Conservation (phyloP, 441 rosid species). For the Omphalea diandra region DNA sequence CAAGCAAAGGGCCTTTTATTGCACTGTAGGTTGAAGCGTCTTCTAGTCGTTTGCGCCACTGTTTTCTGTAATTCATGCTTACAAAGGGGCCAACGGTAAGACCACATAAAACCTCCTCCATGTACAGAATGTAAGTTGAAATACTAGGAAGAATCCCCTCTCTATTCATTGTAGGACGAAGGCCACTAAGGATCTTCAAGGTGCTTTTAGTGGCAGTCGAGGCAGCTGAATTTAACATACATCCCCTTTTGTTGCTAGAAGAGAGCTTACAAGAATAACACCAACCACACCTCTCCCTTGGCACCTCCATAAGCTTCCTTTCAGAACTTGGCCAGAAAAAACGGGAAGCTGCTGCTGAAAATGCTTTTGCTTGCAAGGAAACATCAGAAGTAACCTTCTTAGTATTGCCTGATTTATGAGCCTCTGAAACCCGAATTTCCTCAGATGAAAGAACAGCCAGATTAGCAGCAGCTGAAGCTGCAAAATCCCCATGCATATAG, state of each 20-base stretch:
- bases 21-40: conserved; percentile 57
- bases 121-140: conserved; percentile 59
- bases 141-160: conserved; percentile 66
- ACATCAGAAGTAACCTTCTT: conserved; percentile 58
- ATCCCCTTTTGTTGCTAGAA: conserved; percentile 63
- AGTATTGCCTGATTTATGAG: conserved; percentile 49
- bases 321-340: conserved; percentile 98
- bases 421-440: conserved; percentile 69
- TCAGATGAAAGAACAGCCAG: conserved; percentile 70
- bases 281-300: conserved; percentile 99
- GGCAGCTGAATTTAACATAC: conserved; percentile 84
- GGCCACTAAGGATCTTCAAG: conserved; percentile 52
- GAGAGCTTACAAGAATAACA: conserved; percentile 85
- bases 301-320: conserved; percentile 74
- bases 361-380: conserved; percentile 79
- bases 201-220: conserved; percentile 68
- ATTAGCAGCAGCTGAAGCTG: conserved; percentile 80
- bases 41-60: conserved; percentile 68
- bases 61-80: conserved; percentile 48
- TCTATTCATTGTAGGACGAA: conserved; percentile 50
- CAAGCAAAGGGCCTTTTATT: conserved; percentile 64
- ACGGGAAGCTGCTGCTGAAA: conserved; percentile 64
- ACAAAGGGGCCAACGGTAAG: conserved; percentile 69
- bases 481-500: conserved; percentile 77
- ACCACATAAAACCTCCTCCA: conserved; percentile 79